These are phyloP conservation scores for Populus trichocarpa DNA, from an alignment of 441 rosid species.

Conservation along the genomic window DNA sequence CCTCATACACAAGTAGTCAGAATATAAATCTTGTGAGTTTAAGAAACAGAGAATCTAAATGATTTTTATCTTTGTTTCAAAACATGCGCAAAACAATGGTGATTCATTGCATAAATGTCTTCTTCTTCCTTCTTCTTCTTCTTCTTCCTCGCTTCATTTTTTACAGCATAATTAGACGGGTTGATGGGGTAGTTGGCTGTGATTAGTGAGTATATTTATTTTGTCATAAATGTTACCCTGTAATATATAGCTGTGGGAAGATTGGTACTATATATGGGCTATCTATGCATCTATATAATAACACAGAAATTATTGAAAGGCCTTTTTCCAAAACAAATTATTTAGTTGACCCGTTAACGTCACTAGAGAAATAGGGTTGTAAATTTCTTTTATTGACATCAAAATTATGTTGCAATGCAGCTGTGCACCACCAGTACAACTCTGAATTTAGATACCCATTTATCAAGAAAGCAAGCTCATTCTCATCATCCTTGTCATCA, in stretches of 20 bases:
- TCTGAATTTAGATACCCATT: slow-evolving; percentile 51
- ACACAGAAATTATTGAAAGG: too few species aligned
- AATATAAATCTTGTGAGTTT: too few species aligned
- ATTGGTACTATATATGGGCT: background rate
- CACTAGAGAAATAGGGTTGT: too few species aligned
- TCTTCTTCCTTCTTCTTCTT: too few species aligned
- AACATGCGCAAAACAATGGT: background rate
- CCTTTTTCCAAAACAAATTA: too few species aligned
- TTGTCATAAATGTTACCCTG: background rate
- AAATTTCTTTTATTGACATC: background rate
- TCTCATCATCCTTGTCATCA: slow-evolving; percentile 52
- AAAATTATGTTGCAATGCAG: slow-evolving; percentile 22
- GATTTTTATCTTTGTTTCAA: background rate
- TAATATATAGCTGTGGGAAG: background rate
- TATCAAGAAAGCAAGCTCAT: slow-evolving; percentile 68
- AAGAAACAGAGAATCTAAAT: too few species aligned
- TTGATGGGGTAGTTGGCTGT: background rate
- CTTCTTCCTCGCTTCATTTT: background rate
- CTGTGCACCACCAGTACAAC: slow-evolving; percentile 11
- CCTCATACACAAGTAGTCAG: too few species aligned
- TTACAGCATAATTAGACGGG: background rate
- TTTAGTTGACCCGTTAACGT: too few species aligned
- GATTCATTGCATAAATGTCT: background rate
- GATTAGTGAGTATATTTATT: background rate
- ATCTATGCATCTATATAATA: too few species aligned